Conservation (phyloP, 768 basidiomycete genomes). For the Pleurotus djamor region DNA sequence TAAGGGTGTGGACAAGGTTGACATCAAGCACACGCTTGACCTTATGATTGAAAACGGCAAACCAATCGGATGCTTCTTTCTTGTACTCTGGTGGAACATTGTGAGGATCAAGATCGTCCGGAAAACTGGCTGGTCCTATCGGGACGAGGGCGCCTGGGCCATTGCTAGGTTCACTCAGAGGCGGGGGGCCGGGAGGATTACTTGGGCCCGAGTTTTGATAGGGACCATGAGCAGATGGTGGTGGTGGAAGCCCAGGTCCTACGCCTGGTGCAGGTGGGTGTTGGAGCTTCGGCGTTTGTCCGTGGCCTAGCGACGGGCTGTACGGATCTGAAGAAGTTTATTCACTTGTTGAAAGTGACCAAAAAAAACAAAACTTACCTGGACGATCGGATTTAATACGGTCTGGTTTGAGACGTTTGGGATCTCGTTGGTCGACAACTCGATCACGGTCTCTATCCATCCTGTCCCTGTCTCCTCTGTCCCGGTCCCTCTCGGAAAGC, state of each 20-base stretch:
- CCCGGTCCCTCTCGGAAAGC: slow-evolving; percentile 28
- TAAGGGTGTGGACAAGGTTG: slow-evolving; percentile 71
- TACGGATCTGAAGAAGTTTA: slow-evolving; percentile 27
- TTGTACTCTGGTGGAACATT: slow-evolving; percentile 49
- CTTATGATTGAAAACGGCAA: slow-evolving; percentile 79
- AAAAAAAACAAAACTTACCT: slow-evolving; percentile 17
- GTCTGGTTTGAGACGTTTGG: slow-evolving; percentile 54
- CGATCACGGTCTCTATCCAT: slow-evolving; percentile 45
- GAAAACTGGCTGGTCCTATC: slow-evolving; percentile 31
- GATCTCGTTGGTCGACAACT: slow-evolving; percentile 46
- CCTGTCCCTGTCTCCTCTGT: slow-evolving; percentile 17
- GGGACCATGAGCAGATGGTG: slow-evolving; percentile 9
- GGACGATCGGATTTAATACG: slow-evolving; percentile 30
- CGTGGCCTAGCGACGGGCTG: slow-evolving; percentile 27
- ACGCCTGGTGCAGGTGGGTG: slow-evolving; percentile 17
- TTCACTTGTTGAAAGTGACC: slow-evolving; percentile 1
- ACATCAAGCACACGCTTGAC: slow-evolving; percentile 74
- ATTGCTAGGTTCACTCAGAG: slow-evolving; percentile 7
- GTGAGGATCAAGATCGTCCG: slow-evolving; percentile 46
- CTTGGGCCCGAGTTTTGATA: slow-evolving; percentile 17
- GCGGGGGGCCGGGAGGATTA: slow-evolving; percentile 8
- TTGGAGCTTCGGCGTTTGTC: slow-evolving; percentile 14
- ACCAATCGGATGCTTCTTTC: slow-evolving; percentile 82
- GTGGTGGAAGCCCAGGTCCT: slow-evolving; percentile 31
- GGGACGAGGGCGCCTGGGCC: slow-evolving; percentile 8